Base-by-base conservation (phyloP, 768 basidiomycete species). In the Ephemerocybe angulata region DNA sequence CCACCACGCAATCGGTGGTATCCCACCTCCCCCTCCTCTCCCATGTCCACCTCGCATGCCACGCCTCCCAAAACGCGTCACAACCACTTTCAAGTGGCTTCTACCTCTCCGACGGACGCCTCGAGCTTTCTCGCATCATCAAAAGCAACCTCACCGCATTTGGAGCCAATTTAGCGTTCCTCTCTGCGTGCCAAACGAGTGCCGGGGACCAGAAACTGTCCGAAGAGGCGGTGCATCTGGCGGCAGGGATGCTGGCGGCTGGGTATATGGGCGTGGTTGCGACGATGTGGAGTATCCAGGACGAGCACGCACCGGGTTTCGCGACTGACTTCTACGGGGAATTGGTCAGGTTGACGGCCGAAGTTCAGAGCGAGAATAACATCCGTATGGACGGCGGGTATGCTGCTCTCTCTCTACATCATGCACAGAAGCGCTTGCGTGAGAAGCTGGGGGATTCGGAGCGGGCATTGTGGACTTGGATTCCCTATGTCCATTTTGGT, bases 121-220 rank as follows among this genome's bases (percentile, higher is more conserved):
- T 66, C 15, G 59, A 62, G 50, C 24, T 65, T 7, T 48, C 41
- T 2, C n/a, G 28, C 7, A 58, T 63, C 11, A 60, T 63, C 19
- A 21, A 53, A 31, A 35, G 50, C 29, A 15, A 41, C 28, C 31
- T 66, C 6, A 15, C 43, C 3, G 37, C 52, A 24, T n/a, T n/a
- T n/a, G n/a, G n/a, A n/a, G 53, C 63, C 10, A 61, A 67, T 28
- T 59, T 76, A 27, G 76, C 74, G 0, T 70, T 72, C 57, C 61
- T 77, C 1, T 74, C 76, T 0, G 75, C 76, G 0, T 76, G 76
- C 51, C 65, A 76, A 44, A 77, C 72, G 3, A 66, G 70, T 2
- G 60, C 56, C 10, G 69, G 72, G 0, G 65, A 65, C n/a, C 52
- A 63, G 30, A 58, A 51, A 27, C 54, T 71, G 4, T 50, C 68